phyloP scores from a whole-genome alignment of 768 basidiomycete genomes.

The Mycena rosella region DNA sequence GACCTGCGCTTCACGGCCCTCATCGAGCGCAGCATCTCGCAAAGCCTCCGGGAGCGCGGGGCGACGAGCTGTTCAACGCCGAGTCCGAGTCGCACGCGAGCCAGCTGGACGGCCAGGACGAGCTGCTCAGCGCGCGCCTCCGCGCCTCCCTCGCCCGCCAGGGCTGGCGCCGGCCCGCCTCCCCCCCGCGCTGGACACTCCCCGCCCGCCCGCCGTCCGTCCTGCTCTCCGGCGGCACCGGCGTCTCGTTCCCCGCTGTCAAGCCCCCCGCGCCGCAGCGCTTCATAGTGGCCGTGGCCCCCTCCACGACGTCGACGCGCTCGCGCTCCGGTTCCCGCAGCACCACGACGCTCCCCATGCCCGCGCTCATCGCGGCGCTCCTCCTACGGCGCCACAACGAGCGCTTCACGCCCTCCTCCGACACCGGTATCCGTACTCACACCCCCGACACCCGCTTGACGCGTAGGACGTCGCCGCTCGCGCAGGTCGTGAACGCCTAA shows the following conservation, averaged over 20 bases:
- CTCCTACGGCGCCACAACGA: no score
- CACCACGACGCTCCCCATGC: not conserved
- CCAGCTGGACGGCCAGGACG: slow-evolving; percentile 13
- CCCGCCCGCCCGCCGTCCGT: slow-evolving; percentile 10
- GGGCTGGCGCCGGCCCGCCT: not conserved
- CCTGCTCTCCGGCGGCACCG: slow-evolving; percentile 5
- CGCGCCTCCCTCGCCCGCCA: slow-evolving; percentile 1
- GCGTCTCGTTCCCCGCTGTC: not conserved
- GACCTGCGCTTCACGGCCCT: no score
- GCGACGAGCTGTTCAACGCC: no score
- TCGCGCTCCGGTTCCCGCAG: no score
- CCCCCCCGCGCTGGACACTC: not conserved
- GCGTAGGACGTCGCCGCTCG: no score
- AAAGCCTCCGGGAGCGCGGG: no score
- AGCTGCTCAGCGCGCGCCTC: slow-evolving; percentile 17
- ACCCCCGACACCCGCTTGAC: not conserved
- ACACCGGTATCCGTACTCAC: not conserved
- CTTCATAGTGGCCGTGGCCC: not conserved
- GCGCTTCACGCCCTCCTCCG: not conserved
- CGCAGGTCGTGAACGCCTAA: not conserved
- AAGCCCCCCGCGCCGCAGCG: no score
- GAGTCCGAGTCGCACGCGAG: no score
- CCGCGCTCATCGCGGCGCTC: no score
- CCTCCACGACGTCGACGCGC: no score
- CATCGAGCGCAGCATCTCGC: no score